phyloP scores from a whole-genome alignment of 805 yeast species.

The Blastobotrys americana region DNA sequence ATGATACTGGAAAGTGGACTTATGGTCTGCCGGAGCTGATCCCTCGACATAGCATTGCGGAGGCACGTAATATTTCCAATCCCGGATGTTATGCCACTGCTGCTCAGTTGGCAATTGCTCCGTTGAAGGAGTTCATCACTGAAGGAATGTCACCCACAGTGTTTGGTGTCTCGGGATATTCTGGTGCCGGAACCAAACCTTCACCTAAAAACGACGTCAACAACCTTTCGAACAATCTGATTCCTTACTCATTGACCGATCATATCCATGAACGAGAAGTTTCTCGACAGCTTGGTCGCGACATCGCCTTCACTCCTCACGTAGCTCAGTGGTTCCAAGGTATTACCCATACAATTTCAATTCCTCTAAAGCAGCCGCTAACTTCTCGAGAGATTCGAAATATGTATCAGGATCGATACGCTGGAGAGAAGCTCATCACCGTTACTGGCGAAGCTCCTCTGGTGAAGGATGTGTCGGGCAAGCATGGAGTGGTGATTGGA shows the following conservation, averaged over 20 bases:
- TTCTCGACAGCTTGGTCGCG: constrained; percentile 65
- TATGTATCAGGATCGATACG: constrained; percentile 80
- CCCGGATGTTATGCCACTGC: constrained; percentile 99
- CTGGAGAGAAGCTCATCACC: constrained; percentile 76
- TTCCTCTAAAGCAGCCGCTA: constrained; percentile 63
- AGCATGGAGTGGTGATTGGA: constrained; percentile 92
- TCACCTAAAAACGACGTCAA: constrained; percentile 87
- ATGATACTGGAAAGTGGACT: constrained; percentile 77
- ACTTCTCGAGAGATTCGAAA: constrained; percentile 78
- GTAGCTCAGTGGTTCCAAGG: constrained; percentile 99
- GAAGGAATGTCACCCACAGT: constrained; percentile 65
- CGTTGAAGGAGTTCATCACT: constrained; percentile 56
- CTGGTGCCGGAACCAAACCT: constrained; percentile 99
- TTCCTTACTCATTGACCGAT: constrained; percentile 93
- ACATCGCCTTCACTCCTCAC: constrained; percentile 90
- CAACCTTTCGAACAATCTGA: constrained; percentile 69
- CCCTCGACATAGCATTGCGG: constrained; percentile 55
- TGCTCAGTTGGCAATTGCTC: constrained; percentile 88
- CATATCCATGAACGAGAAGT: constrained; percentile 96
- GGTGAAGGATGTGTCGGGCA: constrained; percentile 84
- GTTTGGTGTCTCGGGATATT: constrained; percentile 96
- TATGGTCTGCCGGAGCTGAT: constrained; percentile 91
- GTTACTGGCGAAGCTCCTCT: constrained; percentile 89
- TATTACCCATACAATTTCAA: constrained; percentile 81
- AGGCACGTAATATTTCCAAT: constrained; percentile 78